phyloP scores from a whole-genome alignment of 768 basidiomycete genomes.

The Mycena belliarum region DNA sequence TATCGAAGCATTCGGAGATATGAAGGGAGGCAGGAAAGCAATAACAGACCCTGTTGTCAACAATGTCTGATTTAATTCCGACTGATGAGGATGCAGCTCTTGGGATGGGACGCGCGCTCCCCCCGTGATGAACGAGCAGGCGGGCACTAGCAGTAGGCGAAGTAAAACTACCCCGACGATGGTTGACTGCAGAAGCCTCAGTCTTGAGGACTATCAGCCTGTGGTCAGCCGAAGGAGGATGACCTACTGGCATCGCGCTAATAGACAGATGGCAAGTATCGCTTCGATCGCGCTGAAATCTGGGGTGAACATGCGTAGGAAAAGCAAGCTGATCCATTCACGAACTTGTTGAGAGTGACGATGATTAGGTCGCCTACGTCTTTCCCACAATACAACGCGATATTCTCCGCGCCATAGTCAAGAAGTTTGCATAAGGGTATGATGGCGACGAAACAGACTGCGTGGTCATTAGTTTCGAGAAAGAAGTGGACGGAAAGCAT shows the following conservation, averaged over 20 bases:
- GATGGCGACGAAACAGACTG: conserved; percentile 46
- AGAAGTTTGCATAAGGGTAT: conserved; percentile 52
- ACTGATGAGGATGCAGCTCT: conserved; percentile 61
- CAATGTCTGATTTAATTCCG: conserved; percentile 67
- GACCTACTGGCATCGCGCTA: conserved; percentile 50
- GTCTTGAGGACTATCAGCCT: conserved; percentile 24
- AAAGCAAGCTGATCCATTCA: background rate
- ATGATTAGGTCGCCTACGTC: conserved; percentile 50
- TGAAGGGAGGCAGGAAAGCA: background rate
- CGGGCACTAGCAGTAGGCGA: conserved; percentile 70
- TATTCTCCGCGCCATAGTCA: conserved; percentile 53
- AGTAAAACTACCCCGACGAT: conserved; percentile 63
- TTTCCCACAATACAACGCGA: conserved; percentile 50
- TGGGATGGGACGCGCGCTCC: conserved; percentile 67
- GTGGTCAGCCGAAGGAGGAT: background rate
- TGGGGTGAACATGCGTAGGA: background rate
- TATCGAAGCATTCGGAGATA: conserved; percentile 22
- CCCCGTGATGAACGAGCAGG: conserved; percentile 65
- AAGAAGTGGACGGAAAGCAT: conserved; percentile 6
- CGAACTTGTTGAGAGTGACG: conserved; percentile 54
- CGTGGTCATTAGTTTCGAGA: background rate
- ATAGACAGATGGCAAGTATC: conserved; percentile 47
- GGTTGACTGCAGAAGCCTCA: conserved; percentile 47
- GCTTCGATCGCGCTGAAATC: conserved; percentile 47
- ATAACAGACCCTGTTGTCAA: conserved; percentile 58